Evolutionary conservation across 2,329 filamentous ascomycete species (phyloP), one percentile per base, ranked within the genome.

Genomic region (Alternaria dauci): DNA sequence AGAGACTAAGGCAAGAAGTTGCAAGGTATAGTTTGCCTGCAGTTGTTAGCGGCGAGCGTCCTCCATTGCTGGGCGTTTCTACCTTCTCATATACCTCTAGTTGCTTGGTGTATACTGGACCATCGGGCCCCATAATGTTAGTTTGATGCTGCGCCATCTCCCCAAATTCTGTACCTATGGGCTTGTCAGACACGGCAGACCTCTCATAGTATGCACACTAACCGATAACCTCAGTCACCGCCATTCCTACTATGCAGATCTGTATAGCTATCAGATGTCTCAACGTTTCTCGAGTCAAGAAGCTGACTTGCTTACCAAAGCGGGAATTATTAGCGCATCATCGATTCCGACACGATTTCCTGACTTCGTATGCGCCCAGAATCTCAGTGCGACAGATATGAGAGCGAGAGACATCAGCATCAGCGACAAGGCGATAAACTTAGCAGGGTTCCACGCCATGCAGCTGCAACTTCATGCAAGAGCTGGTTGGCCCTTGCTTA

Each of bases 61-160:
- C 46, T 28, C 23, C 26, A 18, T n/a, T 25, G 39, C 9, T 7
- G 32, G 12, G 32, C 23, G 34, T n/a, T 9, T 11, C 20, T 18
- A 55, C 52, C 28, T 46, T 46, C 28, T 55, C 52, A 16, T 34
- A 55, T 12, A 32, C 20, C 14, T 23, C 28, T n/a, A 55, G 32
- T 28, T 25, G 23, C 26, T 46, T 34, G 16, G 39, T 55, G 28
- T 46, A 55, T 43, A 36, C 14, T 9, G 52, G 52, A 11, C 26
- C 52, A 46, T 44, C 26, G 4, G 36, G 52, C 11, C 26, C 26
- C 9, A 20, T 25, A 16, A 32, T 23, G 52, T 54, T 54, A 3
- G 8, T 54, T 34, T 54, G 52, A 34, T 54, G 52, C 23, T 46
- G 52, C 3, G 52, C 39, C 39, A 54, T 54, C 5, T n/a, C 52